Base-by-base conservation (phyloP, 192 early-diverging fungal genomes). In the Diversispora eburnea region DNA sequence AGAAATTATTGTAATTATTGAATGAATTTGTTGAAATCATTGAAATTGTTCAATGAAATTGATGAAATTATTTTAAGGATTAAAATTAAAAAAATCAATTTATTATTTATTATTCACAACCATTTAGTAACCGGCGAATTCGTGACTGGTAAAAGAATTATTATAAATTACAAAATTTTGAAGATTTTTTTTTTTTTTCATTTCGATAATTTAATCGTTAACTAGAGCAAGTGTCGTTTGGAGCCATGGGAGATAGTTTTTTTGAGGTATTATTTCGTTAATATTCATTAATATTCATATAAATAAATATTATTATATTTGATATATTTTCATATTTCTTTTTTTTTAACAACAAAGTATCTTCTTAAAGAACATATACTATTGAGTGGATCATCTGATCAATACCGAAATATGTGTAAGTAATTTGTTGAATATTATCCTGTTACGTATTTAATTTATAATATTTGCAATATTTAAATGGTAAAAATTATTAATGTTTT, bases 281-380 rank as follows among this genome's bases (percentile, higher is more conserved):
- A 2, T 15, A 9, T 47, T 59, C 25, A 39, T 45, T 7, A 41
- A 25, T 6, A n/a, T n/a, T n/a, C n/a, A n/a, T n/a, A n/a, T n/a
- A n/a, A n/a, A n/a, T n/a, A n/a, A n/a, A n/a, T n/a, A n/a, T n/a
- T n/a, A n/a, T n/a, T n/a, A n/a, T n/a, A n/a, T n/a, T n/a, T n/a
- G n/a, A n/a, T n/a, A n/a, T n/a, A n/a, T n/a, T n/a, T 54, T 17
- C 39, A 22, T 67, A 15, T 67, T 67, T 8, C 46, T 48, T 47
- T 58, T 10, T 45, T 47, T 55, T 17, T 54, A 41, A 19, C 13
- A 45, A 47, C 17, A 17, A 60, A 84, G 80, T 89, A 89, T 63
- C 61, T 89, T 45, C 74, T 87, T 52, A 88, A 89, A 64, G 79
- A 84, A 61, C 84, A 82, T 75, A 77, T 88, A 4, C 59, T 81